These are phyloP conservation scores for Angomonas desouzai DNA, from an alignment of 208 protist species.

Conservation along the genomic window DNA sequence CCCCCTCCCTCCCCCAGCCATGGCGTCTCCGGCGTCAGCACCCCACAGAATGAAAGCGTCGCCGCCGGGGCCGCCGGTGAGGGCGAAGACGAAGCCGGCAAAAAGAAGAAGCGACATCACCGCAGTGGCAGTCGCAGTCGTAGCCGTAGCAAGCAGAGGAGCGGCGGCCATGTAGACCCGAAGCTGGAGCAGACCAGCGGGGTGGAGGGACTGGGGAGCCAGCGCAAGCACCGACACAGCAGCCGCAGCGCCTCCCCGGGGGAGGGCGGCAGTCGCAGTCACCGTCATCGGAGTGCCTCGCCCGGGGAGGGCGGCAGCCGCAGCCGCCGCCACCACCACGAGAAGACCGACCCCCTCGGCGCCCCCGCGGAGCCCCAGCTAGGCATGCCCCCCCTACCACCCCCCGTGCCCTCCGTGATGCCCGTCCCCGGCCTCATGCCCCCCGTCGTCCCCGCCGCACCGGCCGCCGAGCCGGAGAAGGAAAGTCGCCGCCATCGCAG, in stretches of 20 bases:
- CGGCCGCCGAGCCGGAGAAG: background rate
- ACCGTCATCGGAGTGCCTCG: slow-evolving; percentile 12
- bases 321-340: slow-evolving; percentile 13
- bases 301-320: slow-evolving; percentile 5
- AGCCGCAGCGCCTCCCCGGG: background rate
- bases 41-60: background rate
- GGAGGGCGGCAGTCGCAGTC: slow-evolving; percentile 9
- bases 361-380: background rate
- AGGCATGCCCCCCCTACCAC: slow-evolving; percentile 9
- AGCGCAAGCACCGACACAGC: slow-evolving; percentile 14
- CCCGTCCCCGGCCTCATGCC: background rate
- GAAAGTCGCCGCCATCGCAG: slow-evolving; percentile 10
- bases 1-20: background rate
- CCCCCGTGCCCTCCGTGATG: background rate
- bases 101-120: slow-evolving; percentile 21
- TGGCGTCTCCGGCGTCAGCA: background rate
- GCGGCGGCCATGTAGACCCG: slow-evolving; percentile 15
- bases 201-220: slow-evolving; percentile 2
- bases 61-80: background rate
- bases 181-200: slow-evolving; percentile 8
- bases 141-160: slow-evolving; percentile 15
- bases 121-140: slow-evolving; percentile 23
- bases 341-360: slow-evolving; percentile 3
- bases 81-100: background rate
- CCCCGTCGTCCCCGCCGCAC: slow-evolving; percentile 14